A percentile compares a stretch with the other conserved stretches of the same genome.
These are phyloP conservation scores for Colletotrichum karsti DNA, from an alignment of 2,329 filamentous ascomycete species.

Conservation along the genomic window DNA sequence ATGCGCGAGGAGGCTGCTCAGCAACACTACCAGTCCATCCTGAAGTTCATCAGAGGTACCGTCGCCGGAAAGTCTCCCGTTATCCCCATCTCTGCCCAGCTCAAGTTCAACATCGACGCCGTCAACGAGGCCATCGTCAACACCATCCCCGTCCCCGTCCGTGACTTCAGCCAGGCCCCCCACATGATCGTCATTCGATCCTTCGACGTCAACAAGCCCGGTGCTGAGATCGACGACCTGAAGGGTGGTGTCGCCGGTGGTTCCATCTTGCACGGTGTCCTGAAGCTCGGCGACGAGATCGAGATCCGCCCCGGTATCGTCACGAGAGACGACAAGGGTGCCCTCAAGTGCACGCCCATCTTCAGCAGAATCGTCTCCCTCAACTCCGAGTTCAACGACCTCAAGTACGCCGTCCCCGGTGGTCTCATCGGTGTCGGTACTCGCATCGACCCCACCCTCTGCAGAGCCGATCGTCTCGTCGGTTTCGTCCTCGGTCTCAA, in stretches of 20 bases:
- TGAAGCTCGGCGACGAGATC: constrained; percentile 97
- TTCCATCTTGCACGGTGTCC: constrained; percentile 92
- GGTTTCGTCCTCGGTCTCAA: constrained; percentile 97
- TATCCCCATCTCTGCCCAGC: constrained; percentile 95
- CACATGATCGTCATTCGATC: constrained; percentile 99
- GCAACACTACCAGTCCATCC: constrained; percentile 94
- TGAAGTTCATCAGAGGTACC: constrained; percentile 98
- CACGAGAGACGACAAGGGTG: constrained; percentile 90
- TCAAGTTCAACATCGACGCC: constrained; percentile 99
- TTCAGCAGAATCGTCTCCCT: constrained; percentile 94
- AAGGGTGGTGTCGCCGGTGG: constrained; percentile 99
- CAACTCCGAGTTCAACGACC: constrained; percentile 95
- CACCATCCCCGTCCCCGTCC: constrained; percentile 89
- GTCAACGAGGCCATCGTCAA: constrained; percentile 96
- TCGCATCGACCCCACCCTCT: constrained; percentile 95
- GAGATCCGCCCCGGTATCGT: constrained; percentile 99
- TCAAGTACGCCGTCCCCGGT: constrained; percentile 98
- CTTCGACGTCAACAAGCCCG: constrained; percentile 99
- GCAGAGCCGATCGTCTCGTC: constrained; percentile 97
- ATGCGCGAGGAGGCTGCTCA: constrained; percentile 96
- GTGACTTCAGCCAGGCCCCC: constrained; percentile 91
- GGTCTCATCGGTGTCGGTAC: constrained; percentile 98
- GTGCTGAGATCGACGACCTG: constrained; percentile 96
- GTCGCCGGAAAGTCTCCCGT: constrained; percentile 95
- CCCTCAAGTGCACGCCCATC: constrained; percentile 96